Evolutionary conservation across 768 basidiomycete species (phyloP).

Genomic region (Phylloporus arenicola): DNA sequence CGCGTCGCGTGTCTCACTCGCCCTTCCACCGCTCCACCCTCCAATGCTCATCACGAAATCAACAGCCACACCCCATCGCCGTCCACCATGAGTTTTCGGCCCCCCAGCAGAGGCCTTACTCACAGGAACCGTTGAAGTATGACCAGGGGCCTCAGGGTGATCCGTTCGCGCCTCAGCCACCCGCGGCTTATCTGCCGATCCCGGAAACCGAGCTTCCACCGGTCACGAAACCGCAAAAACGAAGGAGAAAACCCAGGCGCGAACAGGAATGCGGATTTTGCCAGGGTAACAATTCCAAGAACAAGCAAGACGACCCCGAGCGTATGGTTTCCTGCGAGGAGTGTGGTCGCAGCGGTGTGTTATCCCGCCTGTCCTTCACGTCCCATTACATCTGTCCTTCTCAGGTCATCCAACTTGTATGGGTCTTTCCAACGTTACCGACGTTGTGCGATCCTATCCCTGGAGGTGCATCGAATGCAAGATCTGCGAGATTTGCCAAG

Average conservation of each 20-base stretch:
- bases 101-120: constrained; percentile 16
- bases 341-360: constrained; percentile 79
- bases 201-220: constrained; percentile 39
- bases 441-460: constrained; percentile 61
- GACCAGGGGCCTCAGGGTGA: constrained; percentile 77
- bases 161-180: constrained; percentile 69
- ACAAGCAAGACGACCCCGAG: constrained; percentile 56
- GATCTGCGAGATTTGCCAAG: constrained; percentile 78
- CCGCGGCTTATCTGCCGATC: constrained; percentile 47
- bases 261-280: constrained; percentile 80
- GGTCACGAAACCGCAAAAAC: constrained; percentile 42
- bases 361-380: not conserved
- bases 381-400: not conserved
- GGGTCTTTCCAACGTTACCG: constrained; percentile 51
- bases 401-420: constrained; percentile 87
- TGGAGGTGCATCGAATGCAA: constrained; percentile 95
- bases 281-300: constrained; percentile 54
- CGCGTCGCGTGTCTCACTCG: constrained; percentile 67
- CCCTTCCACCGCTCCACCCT: constrained; percentile 2
- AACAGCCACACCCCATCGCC: constrained; percentile 24
- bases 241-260: constrained; percentile 41
- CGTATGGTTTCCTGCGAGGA: constrained; percentile 71
- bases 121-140: constrained; percentile 45
- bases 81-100: constrained; percentile 27
- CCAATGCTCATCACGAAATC: constrained; percentile 17